Conservation (phyloP, 768 basidiomycete genomes). For the Panellus pusillus region DNA sequence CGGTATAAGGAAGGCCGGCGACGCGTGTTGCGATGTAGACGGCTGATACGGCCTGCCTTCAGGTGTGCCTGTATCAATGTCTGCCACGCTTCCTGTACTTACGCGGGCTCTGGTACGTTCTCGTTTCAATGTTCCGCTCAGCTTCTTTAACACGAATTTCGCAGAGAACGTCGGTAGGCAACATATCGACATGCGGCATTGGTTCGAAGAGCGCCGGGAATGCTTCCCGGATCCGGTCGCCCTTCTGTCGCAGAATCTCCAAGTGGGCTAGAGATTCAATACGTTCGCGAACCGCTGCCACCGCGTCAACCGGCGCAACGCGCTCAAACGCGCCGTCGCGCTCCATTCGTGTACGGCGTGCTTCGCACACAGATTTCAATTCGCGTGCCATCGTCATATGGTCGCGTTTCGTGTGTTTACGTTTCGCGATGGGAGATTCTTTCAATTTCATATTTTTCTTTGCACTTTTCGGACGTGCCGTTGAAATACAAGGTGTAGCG, state of each 20-base stretch:
- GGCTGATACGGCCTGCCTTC: constrained; percentile 30
- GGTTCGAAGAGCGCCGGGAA: constrained; percentile 21
- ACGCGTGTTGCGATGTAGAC: constrained; percentile 36
- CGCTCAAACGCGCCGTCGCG: background rate
- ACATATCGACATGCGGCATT: constrained; percentile 20
- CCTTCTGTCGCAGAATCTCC: constrained; percentile 1
- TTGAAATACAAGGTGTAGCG: no score
- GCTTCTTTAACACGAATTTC: constrained; percentile 30
- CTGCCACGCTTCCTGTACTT: constrained; percentile 1
- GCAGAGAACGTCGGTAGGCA: constrained; percentile 24
- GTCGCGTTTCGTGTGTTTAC: constrained; percentile 3
- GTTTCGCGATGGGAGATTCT: constrained; percentile 15
- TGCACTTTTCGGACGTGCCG: no score
- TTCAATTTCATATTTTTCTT: no score
- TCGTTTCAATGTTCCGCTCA: constrained; percentile 10
- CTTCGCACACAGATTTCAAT: background rate
- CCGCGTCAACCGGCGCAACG: background rate
- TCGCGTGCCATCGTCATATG: background rate
- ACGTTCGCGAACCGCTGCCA: background rate
- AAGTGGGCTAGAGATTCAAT: background rate
- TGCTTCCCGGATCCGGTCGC: no score
- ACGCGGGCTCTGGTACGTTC: constrained; percentile 15
- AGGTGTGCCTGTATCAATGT: background rate
- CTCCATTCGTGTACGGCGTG: background rate
- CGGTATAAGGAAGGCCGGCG: constrained; percentile 32